Base-by-base conservation (phyloP, 306 rosid genomes). In the Cicer chorassanicum region DNA sequence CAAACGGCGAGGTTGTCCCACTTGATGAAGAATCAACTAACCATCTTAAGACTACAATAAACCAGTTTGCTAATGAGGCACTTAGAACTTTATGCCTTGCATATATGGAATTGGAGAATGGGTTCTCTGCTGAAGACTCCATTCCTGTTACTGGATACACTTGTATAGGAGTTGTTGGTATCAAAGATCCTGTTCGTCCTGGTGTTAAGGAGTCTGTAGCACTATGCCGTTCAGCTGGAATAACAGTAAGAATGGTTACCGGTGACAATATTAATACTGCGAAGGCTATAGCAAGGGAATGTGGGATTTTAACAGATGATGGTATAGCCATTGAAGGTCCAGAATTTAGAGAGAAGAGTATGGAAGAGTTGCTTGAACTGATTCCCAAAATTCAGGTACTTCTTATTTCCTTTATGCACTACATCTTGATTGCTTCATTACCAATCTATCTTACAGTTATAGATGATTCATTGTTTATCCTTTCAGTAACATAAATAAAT, bases 251-350 rank as follows among this genome's bases (percentile, higher is more conserved):
- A 84, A 94, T 94, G 99, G 99, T 94, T 63, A 94, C 99, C 0
- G 99, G 99, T 9, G 99, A 94, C 85, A 92, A 94, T 76, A 94
- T 94, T 39, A 79, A 90, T 64, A 94, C 96, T 34, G 96, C 99
- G 19, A 94, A 91, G 86, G 97, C 99, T 70, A 94, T 94, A 60
- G 99, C 99, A 29, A 90, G 93, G 73, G 99, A 94, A 76, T 94
- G 99, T 78, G 97, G 98, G 53, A 94, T 94, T 78, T 90, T 94
- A 66, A 94, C 97, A 1, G 97, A 94, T 79, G 97, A 93, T 64
- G 99, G 99, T 51, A 79, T 94, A 79, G 99, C 99, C 84, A 94
- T 94, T 79, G 99, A 94, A 88, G 99, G 97, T 44, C 97, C 95
- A 12, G 93, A 82, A 1, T 94, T 94, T 75, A 88, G 97, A 66